phyloP scores from a whole-genome alignment of 2,329 filamentous ascomycete species.

The Ophiostoma ips region DNA sequence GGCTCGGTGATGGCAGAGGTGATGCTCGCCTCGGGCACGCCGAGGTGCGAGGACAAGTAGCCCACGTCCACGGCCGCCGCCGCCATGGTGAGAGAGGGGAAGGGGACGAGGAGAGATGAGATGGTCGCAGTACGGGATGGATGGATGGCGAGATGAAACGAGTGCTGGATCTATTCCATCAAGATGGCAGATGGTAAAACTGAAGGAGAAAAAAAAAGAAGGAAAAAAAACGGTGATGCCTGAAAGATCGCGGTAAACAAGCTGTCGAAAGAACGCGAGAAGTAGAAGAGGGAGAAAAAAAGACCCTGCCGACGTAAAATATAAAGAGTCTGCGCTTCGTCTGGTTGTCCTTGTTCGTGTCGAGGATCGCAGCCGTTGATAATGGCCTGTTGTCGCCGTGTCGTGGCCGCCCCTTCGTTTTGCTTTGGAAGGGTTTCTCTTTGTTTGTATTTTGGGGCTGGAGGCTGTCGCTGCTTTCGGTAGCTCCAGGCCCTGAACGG shows the following conservation, averaged over 20 bases:
- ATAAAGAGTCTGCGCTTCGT: no score
- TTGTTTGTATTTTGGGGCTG: constrained; percentile 10
- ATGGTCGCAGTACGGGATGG: background rate
- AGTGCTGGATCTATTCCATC: background rate
- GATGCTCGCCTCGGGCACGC: constrained; percentile 51
- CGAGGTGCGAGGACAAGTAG: constrained; percentile 60
- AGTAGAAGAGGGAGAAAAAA: no score
- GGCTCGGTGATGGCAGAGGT: constrained; percentile 49
- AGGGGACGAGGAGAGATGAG: background rate
- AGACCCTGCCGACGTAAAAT: no score
- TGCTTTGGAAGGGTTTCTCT: background rate
- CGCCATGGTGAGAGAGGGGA: constrained; percentile 36
- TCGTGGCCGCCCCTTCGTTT: background rate
- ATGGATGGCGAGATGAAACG: background rate
- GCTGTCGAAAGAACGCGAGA: background rate
- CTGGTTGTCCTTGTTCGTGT: no score
- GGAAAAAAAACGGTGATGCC: no score
- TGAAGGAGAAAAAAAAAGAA: no score
- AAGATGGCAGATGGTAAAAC: no score
- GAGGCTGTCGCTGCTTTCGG: constrained; percentile 9
- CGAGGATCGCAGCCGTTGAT: background rate
- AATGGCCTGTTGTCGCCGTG: background rate
- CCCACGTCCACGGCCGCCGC: constrained; percentile 49
- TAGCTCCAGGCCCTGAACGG: constrained; percentile 4
- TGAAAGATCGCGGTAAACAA: background rate